Conservation (phyloP, 1,284 basidiomycete species). For the Marasmius fiardii region DNA sequence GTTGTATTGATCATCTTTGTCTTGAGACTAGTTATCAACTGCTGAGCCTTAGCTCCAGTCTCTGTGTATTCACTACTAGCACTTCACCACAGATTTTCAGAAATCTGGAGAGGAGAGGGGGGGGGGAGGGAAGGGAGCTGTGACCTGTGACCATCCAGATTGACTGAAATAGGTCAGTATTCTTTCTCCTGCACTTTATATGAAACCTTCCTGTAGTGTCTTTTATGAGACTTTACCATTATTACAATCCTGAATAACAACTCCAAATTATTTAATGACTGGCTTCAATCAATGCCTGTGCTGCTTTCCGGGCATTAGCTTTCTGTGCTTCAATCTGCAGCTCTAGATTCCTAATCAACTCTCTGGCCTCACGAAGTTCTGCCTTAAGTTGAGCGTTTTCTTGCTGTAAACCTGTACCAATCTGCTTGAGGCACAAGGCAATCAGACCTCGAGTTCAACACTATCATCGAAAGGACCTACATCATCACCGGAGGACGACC, state of each 20-base stretch:
- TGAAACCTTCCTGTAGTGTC: no score
- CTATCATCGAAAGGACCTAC: not conserved
- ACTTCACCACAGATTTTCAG: no score
- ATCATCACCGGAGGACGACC: not conserved
- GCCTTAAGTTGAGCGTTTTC: conserved; percentile 62
- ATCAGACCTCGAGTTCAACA: not conserved
- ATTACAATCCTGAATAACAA: not conserved
- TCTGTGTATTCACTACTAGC: no score
- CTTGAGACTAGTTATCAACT: no score
- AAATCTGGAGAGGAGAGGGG: no score
- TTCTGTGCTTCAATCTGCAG: conserved; percentile 76
- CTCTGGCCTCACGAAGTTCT: conserved; percentile 73
- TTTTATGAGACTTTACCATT: no score
- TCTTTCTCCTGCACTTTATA: no score
- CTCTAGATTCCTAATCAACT: conserved; percentile 78
- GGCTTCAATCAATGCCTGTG: conserved; percentile 46
- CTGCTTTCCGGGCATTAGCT: conserved; percentile 71
- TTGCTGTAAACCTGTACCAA: conserved; percentile 20
- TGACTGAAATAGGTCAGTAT: no score
- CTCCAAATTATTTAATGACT: not conserved
- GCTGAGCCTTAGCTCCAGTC: no score
- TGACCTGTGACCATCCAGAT: no score
- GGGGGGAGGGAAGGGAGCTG: no score
- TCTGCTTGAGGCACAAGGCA: conserved; percentile 24
- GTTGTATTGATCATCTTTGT: no score